Conservation (phyloP, 2,329 filamentous ascomycete species). For the Pyricularia pennisetigena region DNA sequence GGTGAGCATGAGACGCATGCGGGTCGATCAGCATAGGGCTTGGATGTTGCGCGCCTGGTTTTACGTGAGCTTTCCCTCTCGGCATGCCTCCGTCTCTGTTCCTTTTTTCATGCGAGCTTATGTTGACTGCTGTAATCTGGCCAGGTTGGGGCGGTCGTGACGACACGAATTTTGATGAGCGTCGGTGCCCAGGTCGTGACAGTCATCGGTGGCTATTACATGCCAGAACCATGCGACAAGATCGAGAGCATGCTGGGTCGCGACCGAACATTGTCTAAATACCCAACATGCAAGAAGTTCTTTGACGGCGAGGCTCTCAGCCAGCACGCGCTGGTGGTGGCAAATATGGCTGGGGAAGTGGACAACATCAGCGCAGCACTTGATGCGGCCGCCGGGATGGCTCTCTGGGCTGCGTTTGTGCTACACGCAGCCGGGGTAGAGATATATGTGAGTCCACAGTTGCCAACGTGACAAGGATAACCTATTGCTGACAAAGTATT, state of each 20-base stretch:
- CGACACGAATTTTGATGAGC: conserved; percentile 34
- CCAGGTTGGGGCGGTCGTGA: conserved; percentile 39
- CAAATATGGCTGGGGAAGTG: not conserved
- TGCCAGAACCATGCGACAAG: conserved; percentile 33
- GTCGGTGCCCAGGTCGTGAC: conserved; percentile 29
- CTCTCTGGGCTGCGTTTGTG: conserved; percentile 39
- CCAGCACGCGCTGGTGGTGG: conserved; percentile 1
- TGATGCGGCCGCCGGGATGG: conserved; percentile 41
- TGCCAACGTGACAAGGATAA: not conserved
- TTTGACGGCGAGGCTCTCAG: conserved; percentile 16
- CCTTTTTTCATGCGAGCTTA: not conserved
- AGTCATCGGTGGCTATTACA: conserved; percentile 15
- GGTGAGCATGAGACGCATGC: conserved; percentile 27
- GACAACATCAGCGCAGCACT: conserved; percentile 28
- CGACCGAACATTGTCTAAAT: conserved; percentile 21
- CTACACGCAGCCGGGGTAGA: conserved; percentile 41
- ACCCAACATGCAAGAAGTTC: conserved; percentile 33
- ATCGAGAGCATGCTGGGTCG: conserved; percentile 28
- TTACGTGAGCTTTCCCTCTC: not conserved
- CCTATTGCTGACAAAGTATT: not conserved
- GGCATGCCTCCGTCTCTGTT: not conserved
- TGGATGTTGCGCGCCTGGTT: conserved; percentile 6
- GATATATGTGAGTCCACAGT: conserved; percentile 27
- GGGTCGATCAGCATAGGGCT: conserved; percentile 4
- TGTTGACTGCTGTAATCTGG: not conserved